These are phyloP conservation scores for Parathielavia appendiculata DNA, from an alignment of 495 filamentous ascomycete genomes.

Conservation along the genomic window DNA sequence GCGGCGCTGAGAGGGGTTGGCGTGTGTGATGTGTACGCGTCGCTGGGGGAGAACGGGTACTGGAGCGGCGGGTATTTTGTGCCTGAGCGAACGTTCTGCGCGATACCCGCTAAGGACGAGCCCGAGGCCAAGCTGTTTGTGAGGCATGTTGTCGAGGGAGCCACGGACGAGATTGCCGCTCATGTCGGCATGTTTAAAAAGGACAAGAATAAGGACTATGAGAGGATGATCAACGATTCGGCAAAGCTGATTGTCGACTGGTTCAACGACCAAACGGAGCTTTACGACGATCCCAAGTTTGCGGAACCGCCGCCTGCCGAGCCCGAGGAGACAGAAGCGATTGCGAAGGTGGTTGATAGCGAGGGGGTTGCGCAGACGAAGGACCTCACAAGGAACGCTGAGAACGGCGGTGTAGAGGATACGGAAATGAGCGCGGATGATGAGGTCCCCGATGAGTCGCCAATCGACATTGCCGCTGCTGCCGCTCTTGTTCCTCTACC, in stretches of 20 bases:
- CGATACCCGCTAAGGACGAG: conserved; percentile 37
- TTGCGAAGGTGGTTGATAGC: conserved; percentile 37
- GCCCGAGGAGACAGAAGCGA: conserved; percentile 33
- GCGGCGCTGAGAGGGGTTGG: conserved; percentile 39
- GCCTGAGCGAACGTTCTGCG: conserved; percentile 49
- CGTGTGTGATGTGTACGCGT: conserved; percentile 31
- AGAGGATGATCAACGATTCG: conserved; percentile 60
- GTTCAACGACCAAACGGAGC: conserved; percentile 43
- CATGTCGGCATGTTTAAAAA: conserved; percentile 81
- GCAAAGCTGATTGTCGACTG: conserved; percentile 54
- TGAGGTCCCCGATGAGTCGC: conserved; percentile 39
- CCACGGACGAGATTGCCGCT: conserved; percentile 72
- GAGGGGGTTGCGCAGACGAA: conserved; percentile 17
- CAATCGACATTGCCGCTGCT: conserved; percentile 45
- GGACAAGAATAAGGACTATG: conserved; percentile 71
- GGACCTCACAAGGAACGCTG: conserved; percentile 9
- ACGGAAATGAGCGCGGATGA: conserved; percentile 18
- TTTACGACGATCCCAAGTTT: conserved; percentile 42
- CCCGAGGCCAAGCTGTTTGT: conserved; percentile 43
- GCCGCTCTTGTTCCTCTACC: conserved; percentile 42
- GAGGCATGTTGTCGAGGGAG: conserved; percentile 64
- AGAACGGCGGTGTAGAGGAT: conserved; percentile 11
- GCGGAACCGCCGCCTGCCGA: conserved; percentile 28
- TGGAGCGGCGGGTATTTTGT: conserved; percentile 53
- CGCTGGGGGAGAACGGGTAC: conserved; percentile 46